These are phyloP conservation scores for Lipomyces yamanashiensis DNA, from an alignment of 805 yeast species.

Conservation along the genomic window DNA sequence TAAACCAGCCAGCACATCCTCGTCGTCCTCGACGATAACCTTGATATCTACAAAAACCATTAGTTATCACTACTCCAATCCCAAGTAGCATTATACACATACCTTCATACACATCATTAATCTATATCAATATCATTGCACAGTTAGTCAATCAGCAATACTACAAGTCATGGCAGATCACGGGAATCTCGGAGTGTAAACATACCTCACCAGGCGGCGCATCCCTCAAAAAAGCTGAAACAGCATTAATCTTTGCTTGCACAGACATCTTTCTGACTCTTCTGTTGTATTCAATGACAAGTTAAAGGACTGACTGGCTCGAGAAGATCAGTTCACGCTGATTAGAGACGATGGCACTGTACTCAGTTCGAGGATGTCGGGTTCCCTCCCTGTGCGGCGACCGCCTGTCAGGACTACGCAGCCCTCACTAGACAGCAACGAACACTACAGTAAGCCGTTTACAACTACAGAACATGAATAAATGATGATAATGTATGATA, in stretches of 20 bases:
- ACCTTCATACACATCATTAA: constrained; percentile 46
- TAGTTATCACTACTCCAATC: constrained; percentile 39
- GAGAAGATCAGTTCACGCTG: neutral
- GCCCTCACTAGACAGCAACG: too few relatives aligned
- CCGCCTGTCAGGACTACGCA: too few relatives aligned
- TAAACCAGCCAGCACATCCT: constrained; percentile 43
- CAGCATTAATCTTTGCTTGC: constrained; percentile 32
- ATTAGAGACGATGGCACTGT: too few relatives aligned
- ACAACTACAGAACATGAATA: too few relatives aligned
- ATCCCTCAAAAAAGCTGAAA: constrained; percentile 49
- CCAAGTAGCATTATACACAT: constrained; percentile 30
- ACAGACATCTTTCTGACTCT: constrained; percentile 8
- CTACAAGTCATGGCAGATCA: neutral
- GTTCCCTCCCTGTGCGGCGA: too few relatives aligned
- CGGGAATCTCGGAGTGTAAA: constrained; percentile 37
- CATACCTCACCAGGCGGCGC: constrained; percentile 63
- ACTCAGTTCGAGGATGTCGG: too few relatives aligned
- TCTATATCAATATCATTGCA: constrained; percentile 17
- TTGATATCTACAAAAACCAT: constrained; percentile 48
- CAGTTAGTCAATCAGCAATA: neutral
- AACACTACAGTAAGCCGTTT: too few relatives aligned
- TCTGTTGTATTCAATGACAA: neutral
- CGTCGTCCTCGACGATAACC: constrained; percentile 50
- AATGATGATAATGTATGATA: neutral
- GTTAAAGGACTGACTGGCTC: neutral